These are phyloP conservation scores for Recurvomyces mirabilis DNA, from an alignment of 495 filamentous ascomycete genomes.

Conservation along the genomic window DNA sequence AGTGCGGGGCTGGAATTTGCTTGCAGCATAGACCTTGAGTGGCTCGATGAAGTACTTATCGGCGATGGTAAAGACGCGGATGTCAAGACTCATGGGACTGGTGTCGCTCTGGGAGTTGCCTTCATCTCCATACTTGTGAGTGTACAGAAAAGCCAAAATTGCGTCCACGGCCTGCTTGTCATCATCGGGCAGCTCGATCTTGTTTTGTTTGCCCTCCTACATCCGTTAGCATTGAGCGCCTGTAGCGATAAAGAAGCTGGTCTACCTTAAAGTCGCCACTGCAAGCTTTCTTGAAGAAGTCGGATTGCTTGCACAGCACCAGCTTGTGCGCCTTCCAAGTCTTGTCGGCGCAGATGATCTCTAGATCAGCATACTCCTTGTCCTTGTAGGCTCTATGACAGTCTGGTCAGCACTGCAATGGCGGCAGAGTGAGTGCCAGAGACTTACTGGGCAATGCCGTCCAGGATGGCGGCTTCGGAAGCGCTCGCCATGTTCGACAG, in stretches of 20 bases:
- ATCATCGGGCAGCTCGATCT: neutral
- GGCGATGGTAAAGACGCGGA: constrained; percentile 2
- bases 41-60: constrained; percentile 3
- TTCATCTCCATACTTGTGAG: neutral
- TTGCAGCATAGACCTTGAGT: neutral
- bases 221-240: neutral
- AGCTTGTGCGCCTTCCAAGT: neutral
- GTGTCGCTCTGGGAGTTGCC: neutral
- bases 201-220: neutral
- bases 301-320: neutral
- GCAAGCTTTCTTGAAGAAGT: neutral
- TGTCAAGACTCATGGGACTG: neutral
- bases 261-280: neutral
- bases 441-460: too few species aligned
- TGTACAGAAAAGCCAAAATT: constrained; percentile 9
- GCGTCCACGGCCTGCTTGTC: constrained; percentile 1
- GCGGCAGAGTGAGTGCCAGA: too few species aligned
- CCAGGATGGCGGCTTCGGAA: too few species aligned
- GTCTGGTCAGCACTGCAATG: too few species aligned
- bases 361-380: neutral
- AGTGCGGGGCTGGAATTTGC: neutral
- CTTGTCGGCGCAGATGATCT: neutral
- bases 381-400: too few species aligned
- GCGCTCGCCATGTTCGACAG: too few species aligned
- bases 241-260: neutral